Evolutionary conservation across 495 filamentous ascomycete genomes (phyloP).

Genomic region (Aspergillus panamensis): DNA sequence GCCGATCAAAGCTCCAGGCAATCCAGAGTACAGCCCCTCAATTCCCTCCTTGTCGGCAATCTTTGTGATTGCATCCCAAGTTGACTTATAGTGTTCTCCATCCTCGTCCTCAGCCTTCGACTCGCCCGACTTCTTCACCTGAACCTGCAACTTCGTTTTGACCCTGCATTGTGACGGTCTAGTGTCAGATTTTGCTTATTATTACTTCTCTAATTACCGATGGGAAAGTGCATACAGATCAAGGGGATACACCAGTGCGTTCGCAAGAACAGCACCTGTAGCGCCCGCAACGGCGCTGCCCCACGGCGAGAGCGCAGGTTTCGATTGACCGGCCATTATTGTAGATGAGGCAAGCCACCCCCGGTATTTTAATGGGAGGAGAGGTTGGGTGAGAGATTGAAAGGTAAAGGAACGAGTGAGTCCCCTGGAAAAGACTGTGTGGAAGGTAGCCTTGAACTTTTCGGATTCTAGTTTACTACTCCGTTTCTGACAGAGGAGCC

Average conservation of each 20-base stretch:
- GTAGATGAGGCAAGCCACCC: background rate
- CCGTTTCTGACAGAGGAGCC: slow-evolving; percentile 12
- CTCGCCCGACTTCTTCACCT: slow-evolving; percentile 62
- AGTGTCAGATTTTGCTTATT: slow-evolving; percentile 11
- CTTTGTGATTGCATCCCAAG: slow-evolving; percentile 81
- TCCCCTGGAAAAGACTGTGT: background rate
- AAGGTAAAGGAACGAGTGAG: background rate
- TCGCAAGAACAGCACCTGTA: slow-evolving; percentile 89
- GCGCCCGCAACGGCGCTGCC: slow-evolving; percentile 89
- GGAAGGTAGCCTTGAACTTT: background rate
- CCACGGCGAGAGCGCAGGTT: slow-evolving; percentile 85
- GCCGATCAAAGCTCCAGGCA: slow-evolving; percentile 79
- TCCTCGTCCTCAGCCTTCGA: slow-evolving; percentile 37
- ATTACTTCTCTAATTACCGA: background rate
- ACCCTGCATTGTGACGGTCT: slow-evolving; percentile 52
- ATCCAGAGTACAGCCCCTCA: slow-evolving; percentile 81
- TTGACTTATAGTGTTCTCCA: slow-evolving; percentile 73
- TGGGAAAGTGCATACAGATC: slow-evolving; percentile 68
- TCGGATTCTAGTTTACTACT: background rate
- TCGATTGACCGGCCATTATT: slow-evolving; percentile 76
- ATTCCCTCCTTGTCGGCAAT: slow-evolving; percentile 82
- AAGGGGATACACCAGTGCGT: slow-evolving; percentile 92
- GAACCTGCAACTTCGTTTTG: slow-evolving; percentile 96
- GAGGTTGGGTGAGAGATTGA: background rate
- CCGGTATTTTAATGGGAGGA: background rate